Conservation (phyloP, 768 basidiomycete genomes). For the Naematelia aurantialba region DNA sequence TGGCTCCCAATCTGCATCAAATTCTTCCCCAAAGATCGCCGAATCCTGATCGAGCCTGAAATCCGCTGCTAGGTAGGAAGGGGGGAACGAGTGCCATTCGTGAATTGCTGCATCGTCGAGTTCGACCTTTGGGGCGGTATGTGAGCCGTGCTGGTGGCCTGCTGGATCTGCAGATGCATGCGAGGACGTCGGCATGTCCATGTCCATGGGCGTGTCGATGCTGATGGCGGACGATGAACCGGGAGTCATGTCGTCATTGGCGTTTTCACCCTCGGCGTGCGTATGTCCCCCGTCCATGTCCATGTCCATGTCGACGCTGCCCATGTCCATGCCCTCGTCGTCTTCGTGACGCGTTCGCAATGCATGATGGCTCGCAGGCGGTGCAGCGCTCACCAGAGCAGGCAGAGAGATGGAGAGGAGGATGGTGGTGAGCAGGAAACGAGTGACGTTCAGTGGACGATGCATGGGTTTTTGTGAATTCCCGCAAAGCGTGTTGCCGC, state of each 20-base stretch:
- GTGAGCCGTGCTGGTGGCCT: conserved; percentile 25
- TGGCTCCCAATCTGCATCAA: conserved; percentile 27
- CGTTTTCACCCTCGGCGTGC: not conserved
- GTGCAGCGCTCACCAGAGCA: conserved; percentile 4
- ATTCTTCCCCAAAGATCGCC: conserved; percentile 40
- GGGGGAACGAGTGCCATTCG: conserved; percentile 29
- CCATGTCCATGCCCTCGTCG: conserved; percentile 13
- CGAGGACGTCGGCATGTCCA: conserved; percentile 1
- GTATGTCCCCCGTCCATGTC: conserved; percentile 1
- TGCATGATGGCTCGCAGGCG: not conserved
- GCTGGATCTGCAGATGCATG: conserved; percentile 8
- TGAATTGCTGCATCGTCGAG: conserved; percentile 29
- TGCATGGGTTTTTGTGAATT: not conserved
- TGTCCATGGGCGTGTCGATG: not conserved
- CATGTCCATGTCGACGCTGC: conserved; percentile 7
- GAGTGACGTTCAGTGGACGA: conserved; percentile 11
- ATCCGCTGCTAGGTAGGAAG: conserved; percentile 35
- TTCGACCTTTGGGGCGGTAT: conserved; percentile 19
- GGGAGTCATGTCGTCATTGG: not conserved
- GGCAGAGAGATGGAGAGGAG: conserved; percentile 10
- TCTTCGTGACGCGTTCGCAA: not conserved
- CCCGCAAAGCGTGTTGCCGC: not conserved
- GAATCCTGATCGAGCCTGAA: conserved; percentile 31
- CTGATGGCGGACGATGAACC: not conserved
- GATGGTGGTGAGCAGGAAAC: conserved; percentile 17